Percentiles rank a stretch among this genome's conserved stretches.
These are phyloP conservation scores for Talinum fruticosum DNA, from an alignment of 148 eudicot genomes.

Conservation along the genomic window DNA sequence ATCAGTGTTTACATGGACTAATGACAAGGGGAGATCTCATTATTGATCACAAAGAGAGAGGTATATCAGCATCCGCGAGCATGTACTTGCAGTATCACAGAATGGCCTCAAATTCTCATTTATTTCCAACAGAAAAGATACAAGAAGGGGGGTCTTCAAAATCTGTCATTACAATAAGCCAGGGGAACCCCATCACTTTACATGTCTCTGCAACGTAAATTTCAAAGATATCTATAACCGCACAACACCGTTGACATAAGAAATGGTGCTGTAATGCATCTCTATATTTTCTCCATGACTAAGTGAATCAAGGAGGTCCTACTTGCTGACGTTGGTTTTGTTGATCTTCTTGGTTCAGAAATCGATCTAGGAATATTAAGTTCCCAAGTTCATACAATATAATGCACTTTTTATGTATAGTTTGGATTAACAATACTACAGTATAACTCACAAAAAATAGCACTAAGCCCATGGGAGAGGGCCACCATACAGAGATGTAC, in stretches of 20 bases:
- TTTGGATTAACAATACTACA: not conserved
- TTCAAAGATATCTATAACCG: not conserved
- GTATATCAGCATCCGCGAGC: not conserved
- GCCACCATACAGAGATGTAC: slow-evolving; percentile 56
- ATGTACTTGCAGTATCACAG: not conserved
- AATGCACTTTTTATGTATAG: not conserved
- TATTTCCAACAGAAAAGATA: not conserved
- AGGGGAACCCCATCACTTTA: not conserved
- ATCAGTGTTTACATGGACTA: too few species aligned
- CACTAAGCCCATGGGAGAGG: slow-evolving; percentile 67
- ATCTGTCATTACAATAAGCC: not conserved
- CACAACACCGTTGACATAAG: not conserved
- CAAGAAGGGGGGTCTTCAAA: not conserved
- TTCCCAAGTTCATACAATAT: not conserved
- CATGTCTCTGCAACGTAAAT: not conserved
- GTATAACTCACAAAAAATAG: not conserved
- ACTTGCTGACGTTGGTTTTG: not conserved
- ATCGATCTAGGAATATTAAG: not conserved
- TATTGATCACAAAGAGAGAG: not conserved
- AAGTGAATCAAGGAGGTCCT: not conserved
- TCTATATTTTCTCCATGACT: not conserved
- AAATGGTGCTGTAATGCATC: not conserved
- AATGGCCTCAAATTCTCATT: not conserved
- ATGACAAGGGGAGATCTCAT: too few species aligned
- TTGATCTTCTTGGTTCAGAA: not conserved